phyloP scores from a whole-genome alignment of 23 red algal genomes.

The Pyropia haitanensis region DNA sequence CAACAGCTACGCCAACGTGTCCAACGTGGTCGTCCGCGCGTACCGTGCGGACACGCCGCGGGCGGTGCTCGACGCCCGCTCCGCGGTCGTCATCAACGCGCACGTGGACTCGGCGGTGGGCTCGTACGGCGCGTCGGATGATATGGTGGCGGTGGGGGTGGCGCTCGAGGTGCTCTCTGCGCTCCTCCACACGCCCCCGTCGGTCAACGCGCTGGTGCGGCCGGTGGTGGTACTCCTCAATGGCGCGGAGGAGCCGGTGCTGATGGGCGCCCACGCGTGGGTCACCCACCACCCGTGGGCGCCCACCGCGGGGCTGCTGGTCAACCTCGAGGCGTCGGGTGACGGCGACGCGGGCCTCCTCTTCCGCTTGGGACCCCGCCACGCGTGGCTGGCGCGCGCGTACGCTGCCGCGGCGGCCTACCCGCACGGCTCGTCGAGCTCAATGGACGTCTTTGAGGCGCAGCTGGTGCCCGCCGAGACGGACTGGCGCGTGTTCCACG shows the following conservation, averaged over 20 bases:
- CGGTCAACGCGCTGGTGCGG: constrained; percentile 15
- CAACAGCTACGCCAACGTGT: constrained; percentile 16
- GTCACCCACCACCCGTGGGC: constrained; percentile 59
- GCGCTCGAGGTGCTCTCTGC: constrained; percentile 47
- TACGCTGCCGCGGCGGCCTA: constrained; percentile 60
- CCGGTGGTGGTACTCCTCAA: constrained; percentile 84
- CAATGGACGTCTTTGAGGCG: constrained; percentile 62
- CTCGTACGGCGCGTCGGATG: constrained; percentile 70
- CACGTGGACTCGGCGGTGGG: constrained; percentile 81
- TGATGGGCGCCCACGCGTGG: constrained; percentile 82
- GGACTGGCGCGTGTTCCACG: constrained; percentile 75
- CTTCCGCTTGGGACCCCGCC: constrained; percentile 67
- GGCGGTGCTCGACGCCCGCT: constrained; percentile 12
- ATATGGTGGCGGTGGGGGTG: constrained; percentile 44
- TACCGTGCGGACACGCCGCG: constrained; percentile 30
- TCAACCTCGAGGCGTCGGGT: constrained; percentile 90
- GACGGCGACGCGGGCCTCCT: constrained; percentile 58
- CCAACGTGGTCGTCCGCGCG: constrained; percentile 10
- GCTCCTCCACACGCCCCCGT: constrained; percentile 10
- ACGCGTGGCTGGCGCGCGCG: constrained; percentile 70
- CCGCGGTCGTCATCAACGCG: constrained; percentile 64
- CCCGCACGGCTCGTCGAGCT: constrained; percentile 44
- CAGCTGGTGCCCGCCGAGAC: constrained; percentile 88
- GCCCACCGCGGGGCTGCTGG: constrained; percentile 24
- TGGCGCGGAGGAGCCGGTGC: constrained; percentile 81